A percentile compares a stretch with the other conserved stretches of the same genome.
Evolutionary conservation across 1,284 basidiomycete genomes (phyloP).

Genomic region (Trichosporon sp.): DNA sequence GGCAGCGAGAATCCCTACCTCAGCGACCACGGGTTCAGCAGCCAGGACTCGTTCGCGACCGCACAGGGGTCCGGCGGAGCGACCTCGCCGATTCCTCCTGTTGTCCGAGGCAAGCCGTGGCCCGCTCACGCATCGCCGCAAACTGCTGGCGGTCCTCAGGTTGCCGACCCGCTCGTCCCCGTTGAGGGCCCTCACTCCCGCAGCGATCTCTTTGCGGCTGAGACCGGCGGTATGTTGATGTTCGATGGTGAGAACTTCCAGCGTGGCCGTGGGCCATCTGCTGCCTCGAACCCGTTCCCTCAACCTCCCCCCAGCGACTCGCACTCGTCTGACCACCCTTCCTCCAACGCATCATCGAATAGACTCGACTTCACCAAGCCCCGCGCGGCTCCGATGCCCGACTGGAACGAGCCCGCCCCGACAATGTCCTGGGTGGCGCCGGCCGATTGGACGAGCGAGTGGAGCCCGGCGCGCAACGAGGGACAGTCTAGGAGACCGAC

Average conservation of each 20-base stretch:
- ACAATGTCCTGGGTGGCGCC: constrained; percentile 8
- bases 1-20: neutral
- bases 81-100: neutral
- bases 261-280: neutral
- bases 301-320: neutral
- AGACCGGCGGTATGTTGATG: constrained; percentile 42
- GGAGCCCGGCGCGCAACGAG: constrained; percentile 3
- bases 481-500: constrained; percentile 4
- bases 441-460: neutral
- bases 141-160: neutral
- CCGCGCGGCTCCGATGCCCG: constrained; percentile 3
- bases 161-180: neutral
- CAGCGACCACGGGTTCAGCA: constrained; percentile 13
- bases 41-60: constrained; percentile 19
- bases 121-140: constrained; percentile 22
- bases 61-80: neutral
- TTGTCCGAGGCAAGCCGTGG: constrained; percentile 8
- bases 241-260: constrained; percentile 16
- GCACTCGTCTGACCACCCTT: neutral
- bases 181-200: constrained; percentile 34
- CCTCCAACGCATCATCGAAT: neutral
- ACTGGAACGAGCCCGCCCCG: constrained; percentile 16
- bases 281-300: neutral
- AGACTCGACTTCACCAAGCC: constrained; percentile 11
- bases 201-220: constrained; percentile 44